Percentiles rank a stretch among this genome's conserved stretches.
Evolutionary conservation across 306 rosid genomes (phyloP).

Genomic region (Quercus variabilis): DNA sequence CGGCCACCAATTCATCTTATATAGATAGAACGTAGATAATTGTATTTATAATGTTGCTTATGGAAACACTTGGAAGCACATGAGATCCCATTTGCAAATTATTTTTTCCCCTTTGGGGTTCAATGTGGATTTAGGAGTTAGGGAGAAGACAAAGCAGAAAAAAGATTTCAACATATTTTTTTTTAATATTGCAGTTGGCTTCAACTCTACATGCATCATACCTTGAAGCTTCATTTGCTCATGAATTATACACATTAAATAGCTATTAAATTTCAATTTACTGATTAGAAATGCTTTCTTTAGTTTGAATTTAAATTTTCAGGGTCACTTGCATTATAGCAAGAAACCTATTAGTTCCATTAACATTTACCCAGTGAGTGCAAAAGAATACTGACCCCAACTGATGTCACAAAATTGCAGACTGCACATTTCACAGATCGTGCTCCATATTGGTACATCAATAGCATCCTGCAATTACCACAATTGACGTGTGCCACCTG

Average conservation of each 20-base stretch:
- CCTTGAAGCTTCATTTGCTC: not conserved
- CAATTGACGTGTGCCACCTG: slow-evolving; percentile 98
- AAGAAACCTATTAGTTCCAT: not conserved
- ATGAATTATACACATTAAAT: not conserved
- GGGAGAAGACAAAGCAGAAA: too few species aligned
- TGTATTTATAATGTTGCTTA: too few species aligned
- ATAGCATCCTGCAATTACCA: slow-evolving; percentile 91
- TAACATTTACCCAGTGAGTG: not conserved
- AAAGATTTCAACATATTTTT: too few species aligned
- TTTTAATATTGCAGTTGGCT: too few species aligned
- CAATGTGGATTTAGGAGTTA: too few species aligned
- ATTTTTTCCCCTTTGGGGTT: too few species aligned
- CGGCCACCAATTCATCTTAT: too few species aligned
- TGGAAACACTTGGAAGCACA: too few species aligned
- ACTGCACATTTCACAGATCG: slow-evolving; percentile 95
- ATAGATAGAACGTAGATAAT: too few species aligned
- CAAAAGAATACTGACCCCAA: slow-evolving; percentile 67
- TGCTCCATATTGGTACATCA: slow-evolving; percentile 96
- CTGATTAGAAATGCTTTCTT: not conserved
- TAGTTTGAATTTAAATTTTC: not conserved
- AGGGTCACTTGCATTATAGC: not conserved
- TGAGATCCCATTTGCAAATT: too few species aligned
- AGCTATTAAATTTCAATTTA: not conserved
- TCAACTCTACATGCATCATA: not conserved
- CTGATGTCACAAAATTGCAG: slow-evolving; percentile 95